phyloP scores from a whole-genome alignment of 495 filamentous ascomycete genomes.

The Bacidia gigantensis region DNA sequence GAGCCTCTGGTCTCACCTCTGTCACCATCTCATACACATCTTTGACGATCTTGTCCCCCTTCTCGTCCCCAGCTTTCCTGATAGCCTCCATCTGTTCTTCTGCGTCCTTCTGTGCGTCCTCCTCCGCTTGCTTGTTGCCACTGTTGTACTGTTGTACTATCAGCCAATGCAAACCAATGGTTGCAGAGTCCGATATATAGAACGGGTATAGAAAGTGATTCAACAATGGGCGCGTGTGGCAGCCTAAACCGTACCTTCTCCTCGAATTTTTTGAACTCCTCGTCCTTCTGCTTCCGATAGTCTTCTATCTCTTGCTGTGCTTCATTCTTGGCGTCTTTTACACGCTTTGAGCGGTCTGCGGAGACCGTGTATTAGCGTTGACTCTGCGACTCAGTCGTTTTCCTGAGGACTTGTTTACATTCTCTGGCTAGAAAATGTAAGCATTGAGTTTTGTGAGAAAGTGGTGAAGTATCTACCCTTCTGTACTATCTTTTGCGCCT shows the following conservation, averaged over 20 bases:
- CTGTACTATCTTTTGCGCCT: conserved; percentile 98
- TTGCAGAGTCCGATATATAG: too few species aligned
- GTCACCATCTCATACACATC: conserved; percentile 68
- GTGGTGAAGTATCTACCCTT: conserved; percentile 47
- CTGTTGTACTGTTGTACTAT: conserved; percentile 56
- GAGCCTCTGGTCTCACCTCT: conserved; percentile 59
- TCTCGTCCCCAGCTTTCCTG: conserved; percentile 60
- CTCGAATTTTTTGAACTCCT: conserved; percentile 91
- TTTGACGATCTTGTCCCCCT: conserved; percentile 63
- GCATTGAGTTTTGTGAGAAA: conserved; percentile 12
- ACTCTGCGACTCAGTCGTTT: background rate
- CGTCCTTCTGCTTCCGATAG: conserved; percentile 79
- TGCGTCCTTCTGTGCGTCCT: conserved; percentile 71
- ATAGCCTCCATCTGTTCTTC: conserved; percentile 73
- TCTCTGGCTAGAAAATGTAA: conserved; percentile 49
- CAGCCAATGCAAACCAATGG: background rate
- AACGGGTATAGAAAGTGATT: background rate
- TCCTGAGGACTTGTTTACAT: conserved; percentile 35
- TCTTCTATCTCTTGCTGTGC: conserved; percentile 97
- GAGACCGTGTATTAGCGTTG: background rate
- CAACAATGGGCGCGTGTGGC: background rate
- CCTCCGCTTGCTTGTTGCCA: conserved; percentile 76
- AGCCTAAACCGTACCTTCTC: conserved; percentile 49
- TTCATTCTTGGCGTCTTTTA: conserved; percentile 87
- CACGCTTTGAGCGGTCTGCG: conserved; percentile 86